Evolutionary conservation across 2,329 filamentous ascomycete genomes (phyloP).

Genomic region (Purpureocillium takamizusanense): DNA sequence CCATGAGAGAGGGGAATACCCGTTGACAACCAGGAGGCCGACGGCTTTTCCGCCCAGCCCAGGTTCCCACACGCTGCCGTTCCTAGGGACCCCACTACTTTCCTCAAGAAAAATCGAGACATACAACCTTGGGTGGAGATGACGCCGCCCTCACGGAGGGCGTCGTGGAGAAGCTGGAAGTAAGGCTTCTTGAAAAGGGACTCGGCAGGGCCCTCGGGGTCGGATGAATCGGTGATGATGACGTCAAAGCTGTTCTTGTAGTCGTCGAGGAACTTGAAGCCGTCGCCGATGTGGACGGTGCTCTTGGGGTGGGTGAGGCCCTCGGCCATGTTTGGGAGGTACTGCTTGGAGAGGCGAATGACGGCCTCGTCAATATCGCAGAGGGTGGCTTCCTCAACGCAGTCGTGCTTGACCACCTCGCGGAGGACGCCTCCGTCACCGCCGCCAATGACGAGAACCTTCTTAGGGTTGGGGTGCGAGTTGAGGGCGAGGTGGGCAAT

Average conservation of each 20-base stretch:
- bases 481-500: slow-evolving; percentile 98
- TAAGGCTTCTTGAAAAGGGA: slow-evolving; percentile 97
- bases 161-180: slow-evolving; percentile 86
- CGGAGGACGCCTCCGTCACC: slow-evolving; percentile 96
- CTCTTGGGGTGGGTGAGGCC: slow-evolving; percentile 92
- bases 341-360: slow-evolving; percentile 96
- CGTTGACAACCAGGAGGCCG: slow-evolving; percentile 3
- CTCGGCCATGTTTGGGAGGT: slow-evolving; percentile 86
- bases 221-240: slow-evolving; percentile 98
- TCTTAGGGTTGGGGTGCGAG: slow-evolving; percentile 96
- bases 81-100: slow-evolving; percentile 28
- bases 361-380: slow-evolving; percentile 99
- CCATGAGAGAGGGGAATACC: slow-evolving; percentile 1
- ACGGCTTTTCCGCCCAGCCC: not conserved
- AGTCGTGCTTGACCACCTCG: slow-evolving; percentile 98
- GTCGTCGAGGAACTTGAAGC: slow-evolving; percentile 96
- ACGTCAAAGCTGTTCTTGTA: slow-evolving; percentile 98
- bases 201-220: slow-evolving; percentile 95
- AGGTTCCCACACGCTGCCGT: slow-evolving; percentile 12
- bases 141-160: slow-evolving; percentile 89
- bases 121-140: slow-evolving; percentile 99
- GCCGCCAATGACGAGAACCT: slow-evolving; percentile 94
- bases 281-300: slow-evolving; percentile 87
- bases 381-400: slow-evolving; percentile 88
- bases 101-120: slow-evolving; percentile 55